Evolutionary conservation across 1,139 yeast species (phyloP).

Genomic region (Casaregolazyma suthepensis): DNA sequence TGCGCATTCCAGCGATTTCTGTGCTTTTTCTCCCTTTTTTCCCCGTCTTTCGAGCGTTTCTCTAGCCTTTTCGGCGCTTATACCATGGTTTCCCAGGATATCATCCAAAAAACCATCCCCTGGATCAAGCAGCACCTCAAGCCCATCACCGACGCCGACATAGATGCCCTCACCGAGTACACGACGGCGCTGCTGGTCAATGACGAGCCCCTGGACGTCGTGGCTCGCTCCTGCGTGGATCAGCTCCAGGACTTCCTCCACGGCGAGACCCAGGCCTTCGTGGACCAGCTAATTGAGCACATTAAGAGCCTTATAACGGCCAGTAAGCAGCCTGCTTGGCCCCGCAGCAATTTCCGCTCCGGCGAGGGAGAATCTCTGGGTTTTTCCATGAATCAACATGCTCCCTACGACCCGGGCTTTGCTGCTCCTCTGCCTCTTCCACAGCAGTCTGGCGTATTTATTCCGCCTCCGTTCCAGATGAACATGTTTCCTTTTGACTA

Average conservation of each 20-base stretch:
- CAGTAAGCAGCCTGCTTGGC: constrained; percentile 14
- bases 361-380: constrained; percentile 11
- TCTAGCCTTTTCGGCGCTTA: no score
- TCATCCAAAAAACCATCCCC: constrained; percentile 27
- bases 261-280: constrained; percentile 28
- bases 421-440: constrained; percentile 1
- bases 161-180: constrained; percentile 41
- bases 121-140: constrained; percentile 35
- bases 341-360: constrained; percentile 19
- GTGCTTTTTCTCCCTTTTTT: neutral
- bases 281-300: constrained; percentile 27
- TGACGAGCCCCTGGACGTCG: constrained; percentile 30
- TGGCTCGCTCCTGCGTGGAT: constrained; percentile 30
- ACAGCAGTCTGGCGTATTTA: constrained; percentile 19
- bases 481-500: neutral
- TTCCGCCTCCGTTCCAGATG: constrained; percentile 20
- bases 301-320: constrained; percentile 14
- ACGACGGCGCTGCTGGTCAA: constrained; percentile 39
- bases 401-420: constrained; percentile 1
- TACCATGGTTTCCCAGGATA: constrained; percentile 18
- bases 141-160: constrained; percentile 38
- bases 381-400: neutral
- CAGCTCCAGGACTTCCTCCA: constrained; percentile 37
- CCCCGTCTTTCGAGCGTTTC: neutral
- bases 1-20: neutral